Evolutionary conservation across 2,329 filamentous ascomycete genomes (phyloP), one percentile per base, ranked within the genome.

Genomic region (Metarhizium humberi): DNA sequence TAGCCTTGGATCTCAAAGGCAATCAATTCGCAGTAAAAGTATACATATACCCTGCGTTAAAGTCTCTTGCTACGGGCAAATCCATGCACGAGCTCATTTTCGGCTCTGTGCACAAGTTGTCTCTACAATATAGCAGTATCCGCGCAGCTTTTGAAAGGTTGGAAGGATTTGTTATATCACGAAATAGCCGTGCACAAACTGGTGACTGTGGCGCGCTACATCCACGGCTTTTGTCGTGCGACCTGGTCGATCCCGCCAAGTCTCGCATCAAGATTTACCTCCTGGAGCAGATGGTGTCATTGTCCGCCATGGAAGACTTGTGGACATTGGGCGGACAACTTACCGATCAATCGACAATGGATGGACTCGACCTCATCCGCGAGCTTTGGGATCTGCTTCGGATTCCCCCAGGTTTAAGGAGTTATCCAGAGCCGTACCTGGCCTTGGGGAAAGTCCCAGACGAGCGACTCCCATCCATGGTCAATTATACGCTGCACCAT

Each of bases 251-350:
- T n/a, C 46, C 52, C 2, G 13, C 25, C 36, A 45, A 50, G 25
- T 54, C 52, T 25, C 52, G 52, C 11, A 20, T 54, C 20, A 54
- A 54, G 52, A 45, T 54, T 10, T 54, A 54, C 47, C 16, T 42
- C 11, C 34, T 18, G 36, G 52, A 50, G 36, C 25, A 20, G 34
- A 50, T 7, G n/a, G 34, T 54, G 6, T 50, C 46, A 4, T 25
- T 54, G 47, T 25, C 52, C 36, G 46, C 38, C 3, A 54, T 54
- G 36, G 52, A 54, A 36, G 47, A 50, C 11, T 20, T 54, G 16
- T 54, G 52, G 52, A 54, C 47, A 34, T 7, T 54, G 5, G 47
- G 47, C 25, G 52, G 52, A 18, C 46, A 30, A 34, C 52, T 34
- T 2, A 11, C 32, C 7, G 32, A 34, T 11, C 32, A 34, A 11